Conservation (phyloP, 176 grass and related monocot genomes). For the Raddia guianensis region DNA sequence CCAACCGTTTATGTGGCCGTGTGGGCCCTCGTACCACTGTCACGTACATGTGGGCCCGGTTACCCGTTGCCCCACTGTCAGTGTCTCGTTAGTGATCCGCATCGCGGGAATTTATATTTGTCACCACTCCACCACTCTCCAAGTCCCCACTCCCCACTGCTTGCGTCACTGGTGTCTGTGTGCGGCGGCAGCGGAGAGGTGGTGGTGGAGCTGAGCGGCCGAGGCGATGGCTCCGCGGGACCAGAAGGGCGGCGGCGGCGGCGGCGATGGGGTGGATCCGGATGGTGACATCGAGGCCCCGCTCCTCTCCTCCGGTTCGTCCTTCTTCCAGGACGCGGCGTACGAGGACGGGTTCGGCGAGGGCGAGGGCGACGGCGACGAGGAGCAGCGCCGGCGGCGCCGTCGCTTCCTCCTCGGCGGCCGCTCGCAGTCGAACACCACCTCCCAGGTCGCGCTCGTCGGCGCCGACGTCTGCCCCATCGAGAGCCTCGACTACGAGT, state of each 20-base stretch:
- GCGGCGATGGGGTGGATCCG: constrained; percentile 30
- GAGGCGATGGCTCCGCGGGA: constrained; percentile 44
- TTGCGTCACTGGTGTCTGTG: too few relatives aligned
- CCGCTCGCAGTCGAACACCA: constrained; percentile 62
- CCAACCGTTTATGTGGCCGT: constrained; percentile 14
- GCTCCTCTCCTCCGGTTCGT: constrained; percentile 38
- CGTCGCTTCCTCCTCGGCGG: constrained; percentile 43
- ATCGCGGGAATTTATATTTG: too few relatives aligned
- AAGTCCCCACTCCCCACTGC: too few relatives aligned
- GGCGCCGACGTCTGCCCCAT: constrained; percentile 76
- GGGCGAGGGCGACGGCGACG: constrained; percentile 4
- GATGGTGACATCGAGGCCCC: constrained; percentile 50
- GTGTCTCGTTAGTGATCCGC: not conserved
- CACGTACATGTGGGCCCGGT: not conserved
- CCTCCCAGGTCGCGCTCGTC: constrained; percentile 88
- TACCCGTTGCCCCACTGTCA: not conserved
- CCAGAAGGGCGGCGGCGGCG: constrained; percentile 3
- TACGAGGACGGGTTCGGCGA: constrained; percentile 35
- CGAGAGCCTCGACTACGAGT: constrained; percentile 98
- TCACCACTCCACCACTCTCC: too few relatives aligned
- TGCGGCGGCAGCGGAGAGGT: not conserved
- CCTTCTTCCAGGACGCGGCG: constrained; percentile 41
- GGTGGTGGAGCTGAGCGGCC: constrained; percentile 2
- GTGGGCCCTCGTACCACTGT: not conserved
- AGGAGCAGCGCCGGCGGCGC: constrained; percentile 33